Evolutionary conservation across 2,329 filamentous ascomycete species (phyloP).

Genomic region (Ploettnerulaceae sp.): DNA sequence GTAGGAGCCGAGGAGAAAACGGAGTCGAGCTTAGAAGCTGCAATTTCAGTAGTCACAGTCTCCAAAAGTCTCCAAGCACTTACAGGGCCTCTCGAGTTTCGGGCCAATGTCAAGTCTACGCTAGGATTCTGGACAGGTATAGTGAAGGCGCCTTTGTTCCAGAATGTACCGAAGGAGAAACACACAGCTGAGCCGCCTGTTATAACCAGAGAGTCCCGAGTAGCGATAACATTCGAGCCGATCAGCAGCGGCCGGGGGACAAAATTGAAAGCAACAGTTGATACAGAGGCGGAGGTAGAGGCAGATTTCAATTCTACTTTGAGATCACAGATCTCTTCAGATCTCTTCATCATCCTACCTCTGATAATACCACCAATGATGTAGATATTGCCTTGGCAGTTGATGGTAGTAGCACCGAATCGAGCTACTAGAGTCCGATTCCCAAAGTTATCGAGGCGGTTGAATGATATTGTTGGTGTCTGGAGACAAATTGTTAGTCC

Average conservation of each 20-base stretch:
- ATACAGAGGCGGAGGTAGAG: background rate
- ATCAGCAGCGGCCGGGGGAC: conserved; percentile 62
- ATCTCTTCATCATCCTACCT: conserved; percentile 39
- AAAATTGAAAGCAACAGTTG: background rate
- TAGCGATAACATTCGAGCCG: conserved; percentile 55
- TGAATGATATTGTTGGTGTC: background rate
- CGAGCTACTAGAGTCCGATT: conserved; percentile 27
- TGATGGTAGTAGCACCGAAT: conserved; percentile 41
- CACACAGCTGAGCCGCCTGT: conserved; percentile 80
- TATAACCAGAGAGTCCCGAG: conserved; percentile 51
- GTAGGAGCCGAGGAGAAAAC: background rate
- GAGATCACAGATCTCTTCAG: conserved; percentile 46
- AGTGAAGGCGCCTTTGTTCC: conserved; percentile 55
- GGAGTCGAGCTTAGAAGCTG: background rate
- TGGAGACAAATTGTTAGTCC: background rate
- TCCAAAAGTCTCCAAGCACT: conserved; percentile 22
- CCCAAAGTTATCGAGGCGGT: background rate
- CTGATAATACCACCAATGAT: conserved; percentile 43
- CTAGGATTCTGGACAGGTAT: conserved; percentile 1
- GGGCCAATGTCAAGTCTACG: background rate
- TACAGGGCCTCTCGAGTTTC: background rate
- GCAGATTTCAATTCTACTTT: conserved; percentile 1
- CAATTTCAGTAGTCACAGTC: conserved; percentile 17
- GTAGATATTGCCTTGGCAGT: conserved; percentile 29
- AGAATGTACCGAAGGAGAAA: conserved; percentile 85